phyloP scores from a whole-genome alignment of 768 basidiomycete genomes.

The Boletus edulis region DNA sequence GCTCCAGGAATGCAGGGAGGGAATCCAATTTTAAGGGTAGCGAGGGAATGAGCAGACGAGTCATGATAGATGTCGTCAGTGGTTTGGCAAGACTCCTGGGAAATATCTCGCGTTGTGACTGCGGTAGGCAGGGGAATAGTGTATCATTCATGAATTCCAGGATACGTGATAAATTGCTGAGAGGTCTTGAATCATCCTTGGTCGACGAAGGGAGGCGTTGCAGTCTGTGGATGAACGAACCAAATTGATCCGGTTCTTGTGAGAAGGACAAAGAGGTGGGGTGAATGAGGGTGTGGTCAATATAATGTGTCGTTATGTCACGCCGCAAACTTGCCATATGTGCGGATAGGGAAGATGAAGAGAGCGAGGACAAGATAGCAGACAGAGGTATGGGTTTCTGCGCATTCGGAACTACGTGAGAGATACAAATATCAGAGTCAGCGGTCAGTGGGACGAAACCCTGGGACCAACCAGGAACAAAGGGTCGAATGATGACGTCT shows the following conservation, averaged over 20 bases:
- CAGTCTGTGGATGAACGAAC: constrained; percentile 43
- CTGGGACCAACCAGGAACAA: constrained; percentile 48
- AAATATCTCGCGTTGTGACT: constrained; percentile 44
- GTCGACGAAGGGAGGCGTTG: constrained; percentile 45
- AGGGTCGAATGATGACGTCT: constrained; percentile 48
- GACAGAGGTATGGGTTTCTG: constrained; percentile 48
- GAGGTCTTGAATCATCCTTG: constrained; percentile 33
- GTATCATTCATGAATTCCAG: constrained; percentile 62
- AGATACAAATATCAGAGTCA: constrained; percentile 1
- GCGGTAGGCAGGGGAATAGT: constrained; percentile 57
- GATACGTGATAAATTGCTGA: constrained; percentile 54
- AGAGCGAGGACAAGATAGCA: constrained; percentile 58
- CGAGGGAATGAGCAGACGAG: constrained; percentile 63
- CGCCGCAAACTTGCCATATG: constrained; percentile 63
- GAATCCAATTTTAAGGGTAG: constrained; percentile 62
- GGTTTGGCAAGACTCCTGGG: constrained; percentile 60
- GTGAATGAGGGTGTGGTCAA: constrained; percentile 57
- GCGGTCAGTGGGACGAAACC: constrained; percentile 13
- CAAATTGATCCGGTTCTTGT: constrained; percentile 33
- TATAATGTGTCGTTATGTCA: constrained; percentile 56
- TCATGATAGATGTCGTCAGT: constrained; percentile 57
- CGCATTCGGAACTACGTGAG: constrained; percentile 55
- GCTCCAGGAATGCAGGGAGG: constrained; percentile 60
- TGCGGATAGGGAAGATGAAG: constrained; percentile 48
- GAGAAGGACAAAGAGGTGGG: constrained; percentile 42